A percentile compares a stretch with the other conserved stretches of the same genome.
phyloP scores from a whole-genome alignment of 2,329 filamentous ascomycete species.

The Hymenoscyphus repandus region DNA sequence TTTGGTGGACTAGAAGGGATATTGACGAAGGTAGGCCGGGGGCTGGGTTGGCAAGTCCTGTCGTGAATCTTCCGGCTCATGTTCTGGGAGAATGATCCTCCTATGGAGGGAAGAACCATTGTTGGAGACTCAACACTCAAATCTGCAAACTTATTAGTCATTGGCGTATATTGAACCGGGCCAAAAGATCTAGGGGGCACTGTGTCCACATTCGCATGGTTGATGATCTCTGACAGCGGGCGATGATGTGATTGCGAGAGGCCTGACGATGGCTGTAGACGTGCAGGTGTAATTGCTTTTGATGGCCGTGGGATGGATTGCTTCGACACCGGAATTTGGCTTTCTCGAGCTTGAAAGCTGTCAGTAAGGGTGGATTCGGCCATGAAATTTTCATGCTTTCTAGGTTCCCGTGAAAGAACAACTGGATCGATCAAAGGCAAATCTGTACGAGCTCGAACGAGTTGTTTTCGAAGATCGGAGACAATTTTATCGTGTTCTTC shows the following conservation, averaged over 20 bases:
- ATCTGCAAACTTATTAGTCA: slow-evolving; percentile 17
- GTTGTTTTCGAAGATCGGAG: slow-evolving; percentile 17
- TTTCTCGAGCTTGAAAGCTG: slow-evolving; percentile 12
- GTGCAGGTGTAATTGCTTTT: slow-evolving; percentile 12
- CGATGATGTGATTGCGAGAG: slow-evolving; percentile 6
- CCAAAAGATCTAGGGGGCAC: slow-evolving; percentile 17
- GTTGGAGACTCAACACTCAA: slow-evolving; percentile 16
- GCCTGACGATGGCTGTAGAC: slow-evolving; percentile 11
- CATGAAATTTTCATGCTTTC: slow-evolving; percentile 5
- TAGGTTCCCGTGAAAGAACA: too few species aligned
- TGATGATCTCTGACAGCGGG: slow-evolving; percentile 27
- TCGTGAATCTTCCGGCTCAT: slow-evolving; percentile 16
- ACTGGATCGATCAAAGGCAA: too few species aligned
- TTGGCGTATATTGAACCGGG: slow-evolving; percentile 23
- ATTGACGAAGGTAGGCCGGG: slow-evolving; percentile 26
- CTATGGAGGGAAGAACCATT: slow-evolving; percentile 16
- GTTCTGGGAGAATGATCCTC: slow-evolving; percentile 14
- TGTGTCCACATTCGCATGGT: slow-evolving; percentile 19
- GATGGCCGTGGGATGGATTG: slow-evolving; percentile 19
- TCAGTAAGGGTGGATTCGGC: neutral
- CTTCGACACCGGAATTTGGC: slow-evolving; percentile 17
- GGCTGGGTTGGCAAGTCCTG: slow-evolving; percentile 18
- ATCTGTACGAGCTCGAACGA: slow-evolving; percentile 14
- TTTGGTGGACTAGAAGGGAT: slow-evolving; percentile 28
- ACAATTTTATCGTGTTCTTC: slow-evolving; percentile 19